Evolutionary conservation across 2,329 filamentous ascomycete species (phyloP).

Genomic region (Albophoma yamanashiensis): DNA sequence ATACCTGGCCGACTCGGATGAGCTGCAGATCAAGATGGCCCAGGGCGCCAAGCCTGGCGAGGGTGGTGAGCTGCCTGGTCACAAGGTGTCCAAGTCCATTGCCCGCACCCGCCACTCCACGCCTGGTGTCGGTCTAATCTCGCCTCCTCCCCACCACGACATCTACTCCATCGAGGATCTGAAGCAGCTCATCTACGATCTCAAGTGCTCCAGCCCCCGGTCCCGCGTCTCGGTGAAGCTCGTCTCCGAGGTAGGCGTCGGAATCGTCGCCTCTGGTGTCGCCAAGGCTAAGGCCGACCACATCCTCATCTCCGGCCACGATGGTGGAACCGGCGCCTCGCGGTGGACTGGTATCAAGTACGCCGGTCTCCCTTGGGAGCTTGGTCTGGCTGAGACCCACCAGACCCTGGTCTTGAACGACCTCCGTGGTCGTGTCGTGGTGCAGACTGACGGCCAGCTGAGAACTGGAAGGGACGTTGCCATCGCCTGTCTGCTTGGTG

Average conservation of each 20-base stretch:
- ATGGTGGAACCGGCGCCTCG: conserved; percentile 92
- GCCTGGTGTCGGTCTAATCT: conserved; percentile 91
- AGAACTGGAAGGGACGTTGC: conserved; percentile 88
- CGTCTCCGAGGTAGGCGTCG: conserved; percentile 92
- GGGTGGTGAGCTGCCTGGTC: conserved; percentile 90
- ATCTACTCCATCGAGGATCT: conserved; percentile 98
- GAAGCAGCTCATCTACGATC: conserved; percentile 94
- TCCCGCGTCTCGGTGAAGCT: conserved; percentile 93
- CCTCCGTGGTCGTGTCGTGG: conserved; percentile 86
- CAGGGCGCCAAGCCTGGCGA: conserved; percentile 97
- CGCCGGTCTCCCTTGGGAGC: conserved; percentile 89
- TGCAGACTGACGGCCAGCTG: conserved; percentile 92
- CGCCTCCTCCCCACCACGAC: conserved; percentile 91
- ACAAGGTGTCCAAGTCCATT: conserved; percentile 93
- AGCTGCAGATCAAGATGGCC: conserved; percentile 98
- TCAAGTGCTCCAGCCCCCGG: conserved; percentile 92
- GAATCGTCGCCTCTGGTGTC: conserved; percentile 94
- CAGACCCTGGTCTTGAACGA: conserved; percentile 95
- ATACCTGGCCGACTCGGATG: conserved; percentile 89
- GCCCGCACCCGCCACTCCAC: conserved; percentile 92
- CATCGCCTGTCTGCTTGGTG: conserved; percentile 87
- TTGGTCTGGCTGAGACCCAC: conserved; percentile 93
- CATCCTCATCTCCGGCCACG: conserved; percentile 92
- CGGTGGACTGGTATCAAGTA: conserved; percentile 99
- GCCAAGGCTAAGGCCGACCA: conserved; percentile 97